phyloP scores from a whole-genome alignment of 2,329 filamentous ascomycete genomes.

The Davidsoniella eucalypti region DNA sequence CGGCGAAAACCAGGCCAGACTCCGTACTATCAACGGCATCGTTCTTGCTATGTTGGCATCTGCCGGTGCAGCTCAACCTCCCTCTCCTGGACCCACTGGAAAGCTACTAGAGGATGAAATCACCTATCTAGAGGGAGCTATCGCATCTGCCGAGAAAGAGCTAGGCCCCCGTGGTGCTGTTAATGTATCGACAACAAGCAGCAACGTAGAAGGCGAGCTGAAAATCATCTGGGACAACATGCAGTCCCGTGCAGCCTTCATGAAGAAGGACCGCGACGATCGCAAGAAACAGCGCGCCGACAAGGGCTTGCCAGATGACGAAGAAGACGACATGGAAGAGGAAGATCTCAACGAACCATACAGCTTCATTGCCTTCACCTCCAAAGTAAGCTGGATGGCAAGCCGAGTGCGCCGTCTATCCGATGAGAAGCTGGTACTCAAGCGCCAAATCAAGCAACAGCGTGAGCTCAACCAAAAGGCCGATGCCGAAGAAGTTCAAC shows the following conservation, averaged over 20 bases:
- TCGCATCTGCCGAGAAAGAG: constrained; percentile 9
- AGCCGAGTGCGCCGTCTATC: constrained; percentile 59
- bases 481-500: constrained; percentile 46
- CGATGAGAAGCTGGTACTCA: constrained; percentile 77
- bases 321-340: constrained; percentile 45
- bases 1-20: constrained; percentile 33
- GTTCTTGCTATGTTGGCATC: constrained; percentile 41
- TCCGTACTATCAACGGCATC: constrained; percentile 47
- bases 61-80: constrained; percentile 31
- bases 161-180: constrained; percentile 9
- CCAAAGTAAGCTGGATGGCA: constrained; percentile 65
- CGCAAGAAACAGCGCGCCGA: constrained; percentile 35
- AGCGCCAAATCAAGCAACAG: constrained; percentile 89
- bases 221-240: constrained; percentile 42
- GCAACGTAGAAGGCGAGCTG: constrained; percentile 40
- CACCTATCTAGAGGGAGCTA: constrained; percentile 44
- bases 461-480: constrained; percentile 82
- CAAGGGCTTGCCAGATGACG: constrained; percentile 41
- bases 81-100: constrained; percentile 40
- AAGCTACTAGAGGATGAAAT: constrained; percentile 50
- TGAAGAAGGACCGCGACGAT: constrained; percentile 36
- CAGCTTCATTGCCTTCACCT: constrained; percentile 58
- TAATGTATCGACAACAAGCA: constrained; percentile 22
- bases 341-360: constrained; percentile 46
- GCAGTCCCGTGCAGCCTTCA: constrained; percentile 32